These are phyloP conservation scores for Wickerhamiella australiensis DNA, from an alignment of 805 yeast genomes.

Conservation along the genomic window DNA sequence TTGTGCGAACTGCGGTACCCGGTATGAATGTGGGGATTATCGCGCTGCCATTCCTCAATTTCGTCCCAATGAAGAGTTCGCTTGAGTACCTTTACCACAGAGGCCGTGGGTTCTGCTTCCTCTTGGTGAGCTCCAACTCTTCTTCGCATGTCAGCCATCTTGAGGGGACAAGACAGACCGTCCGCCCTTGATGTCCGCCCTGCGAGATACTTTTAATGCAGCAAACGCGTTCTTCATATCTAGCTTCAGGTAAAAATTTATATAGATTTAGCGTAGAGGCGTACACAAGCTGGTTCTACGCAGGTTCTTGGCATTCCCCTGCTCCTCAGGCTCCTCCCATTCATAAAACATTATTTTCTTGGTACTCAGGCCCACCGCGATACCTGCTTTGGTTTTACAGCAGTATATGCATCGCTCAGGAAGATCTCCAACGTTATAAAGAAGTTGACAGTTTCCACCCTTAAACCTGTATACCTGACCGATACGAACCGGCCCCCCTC, in stretches of 20 bases:
- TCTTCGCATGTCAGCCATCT: not conserved
- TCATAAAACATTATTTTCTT: not conserved
- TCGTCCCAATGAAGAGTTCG: conserved; percentile 36
- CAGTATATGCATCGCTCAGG: not conserved
- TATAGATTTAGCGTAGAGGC: not conserved
- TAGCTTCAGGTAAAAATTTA: too few species aligned
- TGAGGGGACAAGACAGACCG: too few species aligned
- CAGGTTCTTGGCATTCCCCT: not conserved
- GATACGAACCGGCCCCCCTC: not conserved
- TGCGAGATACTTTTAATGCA: too few species aligned
- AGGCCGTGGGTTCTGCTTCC: not conserved
- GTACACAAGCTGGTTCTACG: not conserved
- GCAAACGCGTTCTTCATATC: too few species aligned
- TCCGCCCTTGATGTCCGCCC: too few species aligned
- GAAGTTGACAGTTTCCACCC: not conserved
- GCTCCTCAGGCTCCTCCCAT: not conserved
- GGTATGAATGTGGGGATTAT: conserved; percentile 50
- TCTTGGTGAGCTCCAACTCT: not conserved
- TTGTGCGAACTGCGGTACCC: conserved; percentile 53
- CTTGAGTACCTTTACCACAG: not conserved
- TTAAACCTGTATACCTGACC: conserved; percentile 8
- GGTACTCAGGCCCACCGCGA: conserved; percentile 4
- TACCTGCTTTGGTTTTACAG: not conserved
- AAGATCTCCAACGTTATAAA: not conserved
- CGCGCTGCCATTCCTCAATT: conserved; percentile 61